Percentiles rank a stretch among this genome's conserved stretches.
These are phyloP conservation scores for Rhodosporidiobolus sp. DNA, from an alignment of 768 basidiomycete genomes.

Conservation along the genomic window DNA sequence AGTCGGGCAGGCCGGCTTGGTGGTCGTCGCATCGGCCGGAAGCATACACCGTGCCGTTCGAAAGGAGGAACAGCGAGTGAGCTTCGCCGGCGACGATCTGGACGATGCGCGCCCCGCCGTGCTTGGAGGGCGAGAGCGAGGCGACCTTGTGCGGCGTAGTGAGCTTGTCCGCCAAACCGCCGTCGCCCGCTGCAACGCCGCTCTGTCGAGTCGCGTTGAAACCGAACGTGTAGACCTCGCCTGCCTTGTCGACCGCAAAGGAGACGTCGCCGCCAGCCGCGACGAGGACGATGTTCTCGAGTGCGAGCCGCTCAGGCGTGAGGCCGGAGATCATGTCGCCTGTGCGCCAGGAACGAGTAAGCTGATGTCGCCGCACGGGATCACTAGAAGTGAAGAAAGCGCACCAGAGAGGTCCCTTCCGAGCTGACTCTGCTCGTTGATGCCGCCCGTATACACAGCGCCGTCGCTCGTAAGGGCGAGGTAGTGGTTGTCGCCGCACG, in stretches of 20 bases:
- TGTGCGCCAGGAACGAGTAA: neutral
- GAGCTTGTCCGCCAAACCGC: constrained; percentile 49
- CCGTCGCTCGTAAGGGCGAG: constrained; percentile 84
- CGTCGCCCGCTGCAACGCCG: constrained; percentile 54
- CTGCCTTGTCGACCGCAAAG: constrained; percentile 80
- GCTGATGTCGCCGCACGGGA: too few relatives aligned
- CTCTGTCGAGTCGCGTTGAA: constrained; percentile 75
- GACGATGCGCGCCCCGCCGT: constrained; percentile 50
- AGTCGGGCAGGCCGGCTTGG: constrained; percentile 64
- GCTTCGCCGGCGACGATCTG: constrained; percentile 81
- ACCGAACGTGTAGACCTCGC: constrained; percentile 93
- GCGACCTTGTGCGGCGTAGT: constrained; percentile 56
- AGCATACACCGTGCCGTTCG: constrained; percentile 75
- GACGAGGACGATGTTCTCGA: constrained; percentile 69
- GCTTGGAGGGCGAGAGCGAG: constrained; percentile 46
- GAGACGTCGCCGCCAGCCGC: constrained; percentile 83
- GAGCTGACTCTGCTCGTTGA: constrained; percentile 83
- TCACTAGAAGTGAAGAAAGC: neutral
- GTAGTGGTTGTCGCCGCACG: constrained; percentile 82
- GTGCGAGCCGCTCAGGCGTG: constrained; percentile 75
- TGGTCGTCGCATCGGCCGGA: constrained; percentile 79
- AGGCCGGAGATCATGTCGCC: constrained; percentile 85
- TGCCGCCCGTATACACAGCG: constrained; percentile 82
- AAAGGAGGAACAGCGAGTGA: constrained; percentile 84
- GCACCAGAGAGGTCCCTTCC: constrained; percentile 60